Conservation (phyloP, 78 protist genomes). For the Dictyostelium citrinum region DNA sequence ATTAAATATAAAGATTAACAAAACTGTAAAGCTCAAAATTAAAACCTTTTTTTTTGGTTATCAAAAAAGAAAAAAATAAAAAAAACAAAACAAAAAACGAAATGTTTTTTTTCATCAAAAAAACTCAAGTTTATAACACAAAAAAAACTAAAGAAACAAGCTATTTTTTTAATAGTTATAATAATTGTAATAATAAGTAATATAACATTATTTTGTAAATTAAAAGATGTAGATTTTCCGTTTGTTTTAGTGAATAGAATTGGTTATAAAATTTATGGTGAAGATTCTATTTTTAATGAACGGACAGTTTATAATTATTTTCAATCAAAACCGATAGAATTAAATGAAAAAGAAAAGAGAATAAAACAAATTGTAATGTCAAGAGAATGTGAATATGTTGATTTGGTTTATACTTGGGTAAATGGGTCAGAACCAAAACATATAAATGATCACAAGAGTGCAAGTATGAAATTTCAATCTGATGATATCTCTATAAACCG, state of each 20-base stretch:
- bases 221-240: not conserved
- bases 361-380: not conserved
- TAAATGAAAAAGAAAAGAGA: not conserved
- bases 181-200: too few relatives aligned
- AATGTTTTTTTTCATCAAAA: too few relatives aligned
- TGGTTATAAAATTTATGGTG: not conserved
- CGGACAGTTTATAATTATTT: too few relatives aligned
- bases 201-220: not conserved
- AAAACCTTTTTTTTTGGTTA: too few relatives aligned
- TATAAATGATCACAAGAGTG: not conserved
- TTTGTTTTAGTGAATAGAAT: not conserved
- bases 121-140: too few relatives aligned
- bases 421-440: conserved; percentile 49
- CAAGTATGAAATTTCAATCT: not conserved
- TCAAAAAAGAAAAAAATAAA: too few relatives aligned
- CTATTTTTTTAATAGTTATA: too few relatives aligned
- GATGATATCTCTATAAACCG: not conserved
- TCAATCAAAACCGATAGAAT: not conserved
- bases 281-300: not conserved
- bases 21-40: too few relatives aligned
- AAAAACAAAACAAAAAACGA: too few relatives aligned
- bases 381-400: conserved; percentile 15
- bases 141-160: too few relatives aligned
- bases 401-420: conserved; percentile 51
- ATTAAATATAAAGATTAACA: too few relatives aligned